These are phyloP conservation scores for Globisporangium orthogonon DNA, from an alignment of 352 stramenopile species.

Conservation along the genomic window DNA sequence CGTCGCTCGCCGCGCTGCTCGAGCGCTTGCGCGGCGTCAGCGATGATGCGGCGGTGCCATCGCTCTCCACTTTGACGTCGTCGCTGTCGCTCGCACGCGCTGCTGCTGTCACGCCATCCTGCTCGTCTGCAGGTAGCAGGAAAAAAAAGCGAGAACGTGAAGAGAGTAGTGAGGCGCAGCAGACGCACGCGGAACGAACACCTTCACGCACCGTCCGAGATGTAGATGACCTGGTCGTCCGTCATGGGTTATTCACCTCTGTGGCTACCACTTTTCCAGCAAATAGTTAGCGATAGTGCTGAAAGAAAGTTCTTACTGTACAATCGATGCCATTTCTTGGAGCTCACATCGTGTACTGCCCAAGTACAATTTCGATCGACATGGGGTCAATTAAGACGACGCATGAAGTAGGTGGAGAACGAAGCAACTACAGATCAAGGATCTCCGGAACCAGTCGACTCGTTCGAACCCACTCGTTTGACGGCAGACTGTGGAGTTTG, in stretches of 20 bases:
- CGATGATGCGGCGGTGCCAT: neutral
- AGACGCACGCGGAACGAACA: no score
- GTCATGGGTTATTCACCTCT: neutral
- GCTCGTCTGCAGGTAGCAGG: constrained; percentile 6
- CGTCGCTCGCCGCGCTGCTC: neutral
- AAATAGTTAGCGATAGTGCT: neutral
- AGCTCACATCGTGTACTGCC: neutral
- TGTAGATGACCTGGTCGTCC: constrained; percentile 30
- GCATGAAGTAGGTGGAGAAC: neutral
- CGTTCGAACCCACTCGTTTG: no score
- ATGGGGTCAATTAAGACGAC: no score
- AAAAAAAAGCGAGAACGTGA: no score
- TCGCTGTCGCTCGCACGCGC: constrained; percentile 3
- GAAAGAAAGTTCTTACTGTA: neutral
- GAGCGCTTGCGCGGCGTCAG: neutral
- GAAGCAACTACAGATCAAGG: neutral
- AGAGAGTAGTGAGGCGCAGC: neutral
- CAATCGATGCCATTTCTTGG: neutral
- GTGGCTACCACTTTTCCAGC: no score
- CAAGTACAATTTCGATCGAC: neutral
- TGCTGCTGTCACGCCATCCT: neutral
- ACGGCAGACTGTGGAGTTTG: no score
- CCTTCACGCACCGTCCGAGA: constrained; percentile 50
- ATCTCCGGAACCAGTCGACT: no score
- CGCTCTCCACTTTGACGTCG: constrained; percentile 3